A percentile compares a stretch with the other conserved stretches of the same genome.
Evolutionary conservation across 2,329 filamentous ascomycete species (phyloP).

Genomic region (Aspergillus oerlinghausenensis): DNA sequence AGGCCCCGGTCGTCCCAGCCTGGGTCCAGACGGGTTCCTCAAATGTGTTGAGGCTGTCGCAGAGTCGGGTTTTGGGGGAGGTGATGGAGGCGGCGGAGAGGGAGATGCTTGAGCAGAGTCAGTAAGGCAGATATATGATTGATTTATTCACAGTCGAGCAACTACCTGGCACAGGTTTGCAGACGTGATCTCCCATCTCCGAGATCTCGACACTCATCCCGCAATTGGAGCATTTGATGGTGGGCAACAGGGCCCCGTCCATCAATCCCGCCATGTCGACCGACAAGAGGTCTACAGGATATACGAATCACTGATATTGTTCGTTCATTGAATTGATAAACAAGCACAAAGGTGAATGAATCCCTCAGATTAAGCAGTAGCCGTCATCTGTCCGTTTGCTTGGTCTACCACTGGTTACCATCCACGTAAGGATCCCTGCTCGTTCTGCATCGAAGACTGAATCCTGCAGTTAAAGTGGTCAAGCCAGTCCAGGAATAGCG

Average conservation of each 20-base stretch:
- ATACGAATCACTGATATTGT: conserved; percentile 1
- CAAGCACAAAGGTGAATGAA: neutral
- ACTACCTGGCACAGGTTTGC: conserved; percentile 43
- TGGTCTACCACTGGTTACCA: neutral
- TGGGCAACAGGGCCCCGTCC: conserved; percentile 68
- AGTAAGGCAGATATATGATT: conserved; percentile 2
- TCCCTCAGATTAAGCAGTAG: neutral
- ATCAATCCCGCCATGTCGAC: conserved; percentile 36
- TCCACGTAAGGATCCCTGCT: neutral
- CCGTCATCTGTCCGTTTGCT: neutral
- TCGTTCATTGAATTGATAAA: conserved; percentile 10
- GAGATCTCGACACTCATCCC: conserved; percentile 74
- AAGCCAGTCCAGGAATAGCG: too few species aligned
- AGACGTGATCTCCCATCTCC: conserved; percentile 80
- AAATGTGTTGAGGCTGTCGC: conserved; percentile 20
- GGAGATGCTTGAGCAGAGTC: conserved; percentile 3
- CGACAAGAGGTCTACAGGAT: conserved; percentile 43
- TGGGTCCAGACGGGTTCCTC: conserved; percentile 23
- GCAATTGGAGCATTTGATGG: conserved; percentile 84
- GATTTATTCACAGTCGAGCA: conserved; percentile 4
- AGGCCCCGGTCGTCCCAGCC: conserved; percentile 43
- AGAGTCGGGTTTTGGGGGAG: conserved; percentile 24
- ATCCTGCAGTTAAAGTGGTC: too few species aligned
- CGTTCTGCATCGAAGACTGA: neutral
- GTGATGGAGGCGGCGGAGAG: conserved; percentile 20